Base-by-base conservation (phyloP, 2,329 filamentous ascomycete species). In the Pseudopithomyces chartarum region DNA sequence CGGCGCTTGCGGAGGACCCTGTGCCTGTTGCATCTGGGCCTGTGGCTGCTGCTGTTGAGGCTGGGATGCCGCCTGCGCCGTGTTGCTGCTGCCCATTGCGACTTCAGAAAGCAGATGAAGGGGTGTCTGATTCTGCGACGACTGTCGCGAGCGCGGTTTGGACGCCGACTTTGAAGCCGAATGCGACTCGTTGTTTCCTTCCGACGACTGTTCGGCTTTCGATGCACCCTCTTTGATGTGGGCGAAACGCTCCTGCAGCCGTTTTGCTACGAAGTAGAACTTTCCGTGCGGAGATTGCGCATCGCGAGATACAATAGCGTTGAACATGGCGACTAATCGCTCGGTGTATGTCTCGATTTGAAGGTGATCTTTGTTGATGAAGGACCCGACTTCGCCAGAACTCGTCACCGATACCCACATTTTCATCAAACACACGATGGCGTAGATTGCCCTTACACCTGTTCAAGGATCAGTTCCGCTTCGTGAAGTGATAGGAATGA, bases 381-480 rank as follows among this genome's bases (percentile, higher is more conserved):
- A 76, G 58, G 76, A 81, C 48, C 79, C 77, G 1, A 84, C 73
- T 62, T 84, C 81, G 19, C 75, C 76, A 3, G 80, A 80, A n/a
- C 75, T 77, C 3, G 77, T 80, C 6, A 81, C 78, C 1, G 83
- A 82, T 46, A 85, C 82, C 71, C 84, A 85, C 76, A 87, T 81
- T 64, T 86, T 86, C 73, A 86, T 84, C 7, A 87, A 76, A 32
- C 85, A 81, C 6, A 86, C 82, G 20, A 84, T 78, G 13, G 84
- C 81, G 64, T 86, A 86, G 11, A 83, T 81, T 45, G 81, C 79
- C 36, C 84, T 80, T 17, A 85, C 82, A 65, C 84, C 75, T 77
- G 43, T 13, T 1, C 13, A 36, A 29, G 56, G 17, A 50, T 20
- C 62, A 46, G 23, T 17, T 55, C 61, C 51, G 7, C 68, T 11